phyloP scores from a whole-genome alignment of 768 basidiomycete species.

The Leccinum olivaceopallidum region DNA sequence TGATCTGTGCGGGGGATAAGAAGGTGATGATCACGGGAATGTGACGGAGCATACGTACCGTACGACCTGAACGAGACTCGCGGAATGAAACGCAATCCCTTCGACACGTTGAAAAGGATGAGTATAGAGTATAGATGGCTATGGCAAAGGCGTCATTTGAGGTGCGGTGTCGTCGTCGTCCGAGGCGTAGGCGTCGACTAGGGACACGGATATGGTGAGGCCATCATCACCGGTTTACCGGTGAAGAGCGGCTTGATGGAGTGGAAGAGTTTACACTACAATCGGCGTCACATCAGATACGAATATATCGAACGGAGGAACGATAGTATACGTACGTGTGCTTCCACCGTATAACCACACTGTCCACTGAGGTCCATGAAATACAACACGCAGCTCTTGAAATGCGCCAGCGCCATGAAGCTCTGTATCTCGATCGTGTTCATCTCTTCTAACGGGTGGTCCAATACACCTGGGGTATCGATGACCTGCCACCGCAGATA shows the following conservation, averaged over 20 bases:
- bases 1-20: constrained; percentile 44
- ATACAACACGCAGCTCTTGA: constrained; percentile 92
- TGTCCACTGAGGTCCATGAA: constrained; percentile 99
- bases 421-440: constrained; percentile 99
- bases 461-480: constrained; percentile 97
- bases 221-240: constrained; percentile 90
- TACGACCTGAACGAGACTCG: constrained; percentile 69
- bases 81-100: constrained; percentile 61
- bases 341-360: constrained; percentile 96
- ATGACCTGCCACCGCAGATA: constrained; percentile 99
- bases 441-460: constrained; percentile 99
- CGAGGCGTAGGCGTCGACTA: constrained; percentile 67
- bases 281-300: neutral
- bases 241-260: constrained; percentile 98
- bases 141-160: constrained; percentile 65
- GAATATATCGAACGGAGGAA: neutral
- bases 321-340: constrained; percentile 61
- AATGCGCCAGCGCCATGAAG: constrained; percentile 95
- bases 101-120: constrained; percentile 17
- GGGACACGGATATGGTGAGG: constrained; percentile 31
- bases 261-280: constrained; percentile 95
- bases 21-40: constrained; percentile 13
- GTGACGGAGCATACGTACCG: constrained; percentile 32
- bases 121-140: constrained; percentile 26
- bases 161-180: constrained; percentile 55